Evolutionary conservation across 225 moss, liverwort and hornwort species (phyloP).

Genomic region (Straminergon stramineum): DNA sequence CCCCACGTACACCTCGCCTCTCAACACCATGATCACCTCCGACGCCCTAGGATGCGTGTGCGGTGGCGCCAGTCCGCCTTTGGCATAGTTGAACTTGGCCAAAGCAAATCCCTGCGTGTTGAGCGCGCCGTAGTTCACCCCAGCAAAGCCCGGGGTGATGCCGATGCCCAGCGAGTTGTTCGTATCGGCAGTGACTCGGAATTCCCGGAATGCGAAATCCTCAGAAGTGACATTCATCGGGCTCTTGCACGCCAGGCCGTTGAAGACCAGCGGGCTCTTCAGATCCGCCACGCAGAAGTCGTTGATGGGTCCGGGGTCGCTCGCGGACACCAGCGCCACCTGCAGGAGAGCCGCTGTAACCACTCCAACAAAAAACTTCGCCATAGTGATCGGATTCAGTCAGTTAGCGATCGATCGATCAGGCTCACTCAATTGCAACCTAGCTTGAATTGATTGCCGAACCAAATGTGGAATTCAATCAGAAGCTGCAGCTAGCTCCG

Average conservation of each 20-base stretch:
- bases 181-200: background rate
- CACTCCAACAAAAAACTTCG: too few species aligned
- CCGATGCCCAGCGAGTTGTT: slow-evolving; percentile 4
- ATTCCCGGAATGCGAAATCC: background rate
- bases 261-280: background rate
- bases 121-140: slow-evolving; percentile 3
- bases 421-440: too few species aligned
- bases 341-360: too few species aligned
- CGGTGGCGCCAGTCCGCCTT: slow-evolving; percentile 7
- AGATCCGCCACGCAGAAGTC: slow-evolving; percentile 19
- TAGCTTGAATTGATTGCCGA: too few species aligned
- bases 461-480: too few species aligned
- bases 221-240: background rate
- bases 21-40: background rate
- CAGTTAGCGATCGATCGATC: too few species aligned
- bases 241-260: slow-evolving; percentile 9
- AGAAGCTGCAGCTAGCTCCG: too few species aligned
- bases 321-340: too few species aligned
- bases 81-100: slow-evolving; percentile 10
- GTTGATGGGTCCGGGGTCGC: background rate
- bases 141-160: background rate
- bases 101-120: slow-evolving; percentile 1
- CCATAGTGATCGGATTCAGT: too few species aligned
- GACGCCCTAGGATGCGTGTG: slow-evolving; percentile 13
- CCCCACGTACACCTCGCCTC: slow-evolving; percentile 1